These are phyloP conservation scores for Xerocomus potaroensis DNA, from an alignment of 768 basidiomycete species.

Conservation along the genomic window DNA sequence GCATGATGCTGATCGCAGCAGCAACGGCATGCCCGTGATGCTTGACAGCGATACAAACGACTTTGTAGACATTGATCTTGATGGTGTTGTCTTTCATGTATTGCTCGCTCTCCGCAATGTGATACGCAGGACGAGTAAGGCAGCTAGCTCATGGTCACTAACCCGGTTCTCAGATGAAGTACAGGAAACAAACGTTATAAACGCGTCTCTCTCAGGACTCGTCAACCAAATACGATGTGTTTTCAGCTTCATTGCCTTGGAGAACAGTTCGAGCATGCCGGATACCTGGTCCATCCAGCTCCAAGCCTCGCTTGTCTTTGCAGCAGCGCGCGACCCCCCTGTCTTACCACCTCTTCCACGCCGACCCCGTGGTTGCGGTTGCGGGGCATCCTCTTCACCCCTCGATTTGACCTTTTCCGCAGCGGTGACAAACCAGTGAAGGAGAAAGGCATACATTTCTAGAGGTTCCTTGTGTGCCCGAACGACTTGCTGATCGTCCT, in stretches of 20 bases:
- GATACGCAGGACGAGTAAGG: conserved; percentile 83
- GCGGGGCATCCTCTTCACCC: conserved; percentile 43
- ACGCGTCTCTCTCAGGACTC: conserved; percentile 78
- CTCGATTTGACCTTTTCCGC: conserved; percentile 71
- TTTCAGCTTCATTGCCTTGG: conserved; percentile 63
- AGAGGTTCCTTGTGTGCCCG: conserved; percentile 66
- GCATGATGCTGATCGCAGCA: conserved; percentile 88
- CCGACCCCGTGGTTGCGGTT: conserved; percentile 44
- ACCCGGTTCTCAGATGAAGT: neutral
- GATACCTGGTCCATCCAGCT: conserved; percentile 79
- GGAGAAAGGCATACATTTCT: conserved; percentile 88
- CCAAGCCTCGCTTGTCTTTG: conserved; percentile 51
- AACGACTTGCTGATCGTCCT: conserved; percentile 60
- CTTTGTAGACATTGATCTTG: conserved; percentile 74
- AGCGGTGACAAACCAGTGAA: conserved; percentile 85
- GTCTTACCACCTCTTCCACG: conserved; percentile 61
- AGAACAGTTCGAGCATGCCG: conserved; percentile 60
- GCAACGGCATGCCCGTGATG: conserved; percentile 79
- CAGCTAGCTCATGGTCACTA: conserved; percentile 48
- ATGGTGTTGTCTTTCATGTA: conserved; percentile 82
- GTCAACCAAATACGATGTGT: conserved; percentile 88
- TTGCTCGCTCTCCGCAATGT: conserved; percentile 77
- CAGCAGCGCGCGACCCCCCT: conserved; percentile 35
- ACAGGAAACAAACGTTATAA: conserved; percentile 52
- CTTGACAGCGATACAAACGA: conserved; percentile 90